Conservation (phyloP, 164 flowering plant genomes). For the Taxillus chinensis region DNA sequence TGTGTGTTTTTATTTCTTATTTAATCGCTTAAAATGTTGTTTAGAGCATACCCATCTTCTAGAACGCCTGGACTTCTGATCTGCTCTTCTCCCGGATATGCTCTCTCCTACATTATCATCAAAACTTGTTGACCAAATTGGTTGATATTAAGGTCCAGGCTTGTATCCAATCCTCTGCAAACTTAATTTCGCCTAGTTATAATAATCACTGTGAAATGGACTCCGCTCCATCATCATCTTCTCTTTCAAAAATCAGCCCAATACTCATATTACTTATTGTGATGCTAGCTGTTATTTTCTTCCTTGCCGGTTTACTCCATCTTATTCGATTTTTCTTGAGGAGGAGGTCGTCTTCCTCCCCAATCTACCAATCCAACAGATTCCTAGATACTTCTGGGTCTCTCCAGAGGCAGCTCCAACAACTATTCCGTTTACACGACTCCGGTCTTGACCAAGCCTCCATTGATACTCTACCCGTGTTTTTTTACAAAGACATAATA, state of each 20-base stretch:
- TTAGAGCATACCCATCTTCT: no score
- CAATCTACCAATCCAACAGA: constrained; percentile 37
- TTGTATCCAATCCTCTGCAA: no score
- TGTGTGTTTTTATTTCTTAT: no score
- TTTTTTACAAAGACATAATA: constrained; percentile 53
- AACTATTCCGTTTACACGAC: constrained; percentile 75
- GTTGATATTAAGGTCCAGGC: no score
- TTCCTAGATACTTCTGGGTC: constrained; percentile 34
- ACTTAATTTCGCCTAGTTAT: no score
- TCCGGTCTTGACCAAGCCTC: constrained; percentile 76
- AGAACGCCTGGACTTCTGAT: no score
- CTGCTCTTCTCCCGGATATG: no score
- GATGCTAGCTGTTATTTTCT: constrained; percentile 49
- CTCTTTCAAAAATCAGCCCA: constrained; percentile 55
- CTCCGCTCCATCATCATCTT: constrained; percentile 8
- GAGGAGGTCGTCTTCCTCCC: constrained; percentile 40
- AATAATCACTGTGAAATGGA: no score
- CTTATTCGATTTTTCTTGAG: constrained; percentile 44
- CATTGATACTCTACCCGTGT: constrained; percentile 74
- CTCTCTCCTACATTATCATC: no score
- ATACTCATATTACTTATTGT: constrained; percentile 43
- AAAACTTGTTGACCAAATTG: no score
- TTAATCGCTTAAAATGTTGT: no score
- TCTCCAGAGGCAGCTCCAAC: constrained; percentile 75
- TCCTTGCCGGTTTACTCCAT: constrained; percentile 60